Evolutionary conservation across 2,329 filamentous ascomycete genomes (phyloP), one percentile per base, ranked within the genome.

Genomic region (Chaetomium sp.): DNA sequence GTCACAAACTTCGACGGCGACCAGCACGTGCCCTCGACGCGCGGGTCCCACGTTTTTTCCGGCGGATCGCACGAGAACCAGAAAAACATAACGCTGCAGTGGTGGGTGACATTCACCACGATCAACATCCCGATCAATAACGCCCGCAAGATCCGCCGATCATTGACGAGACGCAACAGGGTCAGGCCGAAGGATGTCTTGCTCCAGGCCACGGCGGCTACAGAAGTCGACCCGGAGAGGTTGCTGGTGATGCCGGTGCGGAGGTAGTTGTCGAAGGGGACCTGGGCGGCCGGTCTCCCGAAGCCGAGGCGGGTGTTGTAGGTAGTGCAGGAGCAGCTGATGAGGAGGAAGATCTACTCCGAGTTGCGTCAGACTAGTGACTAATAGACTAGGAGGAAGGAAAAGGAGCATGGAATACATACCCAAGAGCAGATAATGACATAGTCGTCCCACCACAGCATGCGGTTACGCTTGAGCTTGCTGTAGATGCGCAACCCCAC

Each of bases 121-220:
- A 68, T 48, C 33, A 72, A 64, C 5, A 69, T 61, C 33, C 65
- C 66, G 65, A 68, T 71, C 44, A 71, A 54, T 35, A 66, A 56
- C 46, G 48, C 58, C 40, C 61, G 65, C n/a, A 65, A 27, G 19
- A 27, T 27, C 3, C 19, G 54, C 60, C 65, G 62, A 33, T 67
- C 63, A 37, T 56, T 59, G 19, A 65, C 63, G 36, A 72, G 61
- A 5, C 69, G 64, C 34, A 72, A 65, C 41, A 72, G 63, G 5
- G 69, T 72, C 19, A 72, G 58, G 8, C 65, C 70, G 53, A 73
- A 72, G 1, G 70, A 71, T 0, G 70, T 72, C 61, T 74, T 74
- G 62, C 69, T 70, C 58, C 64, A 65, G 1, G 65, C 62, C 10
- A 70, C 67, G 0, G 66, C 66, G 12, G 68, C 56, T 48, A 70